Evolutionary conservation across 2,329 filamentous ascomycete species (phyloP).

Genomic region (Fusarium goolgardi): DNA sequence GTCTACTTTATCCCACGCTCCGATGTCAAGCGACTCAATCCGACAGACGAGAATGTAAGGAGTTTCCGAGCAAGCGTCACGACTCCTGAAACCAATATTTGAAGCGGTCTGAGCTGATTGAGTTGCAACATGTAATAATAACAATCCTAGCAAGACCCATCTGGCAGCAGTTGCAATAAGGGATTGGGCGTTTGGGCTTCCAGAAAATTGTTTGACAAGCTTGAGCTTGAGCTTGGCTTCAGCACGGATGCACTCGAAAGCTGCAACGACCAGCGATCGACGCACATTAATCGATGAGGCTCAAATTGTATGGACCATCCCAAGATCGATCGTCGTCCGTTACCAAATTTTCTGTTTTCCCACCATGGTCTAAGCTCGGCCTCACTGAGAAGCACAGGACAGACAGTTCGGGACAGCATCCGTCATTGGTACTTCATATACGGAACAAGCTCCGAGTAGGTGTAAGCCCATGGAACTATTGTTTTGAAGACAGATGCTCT

Average conservation of each 20-base stretch:
- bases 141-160: slow-evolving; percentile 17
- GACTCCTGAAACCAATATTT: slow-evolving; percentile 15
- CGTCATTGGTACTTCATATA: slow-evolving; percentile 17
- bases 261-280: slow-evolving; percentile 19
- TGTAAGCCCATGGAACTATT: slow-evolving; percentile 4
- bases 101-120: slow-evolving; percentile 30
- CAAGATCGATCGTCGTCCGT: slow-evolving; percentile 30
- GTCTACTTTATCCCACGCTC: slow-evolving; percentile 14
- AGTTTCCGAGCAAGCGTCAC: slow-evolving; percentile 15
- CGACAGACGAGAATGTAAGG: slow-evolving; percentile 26
- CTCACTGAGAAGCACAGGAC: neutral
- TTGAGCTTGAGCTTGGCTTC: slow-evolving; percentile 30
- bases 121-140: slow-evolving; percentile 3
- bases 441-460: slow-evolving; percentile 22
- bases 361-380: slow-evolving; percentile 17
- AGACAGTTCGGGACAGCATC: slow-evolving; percentile 5
- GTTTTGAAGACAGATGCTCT: slow-evolving; percentile 13
- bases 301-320: slow-evolving; percentile 28
- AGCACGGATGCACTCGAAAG: slow-evolving; percentile 27
- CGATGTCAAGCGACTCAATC: slow-evolving; percentile 38
- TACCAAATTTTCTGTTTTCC: slow-evolving; percentile 8
- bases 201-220: slow-evolving; percentile 8
- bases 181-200: slow-evolving; percentile 26
- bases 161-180: slow-evolving; percentile 28
- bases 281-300: slow-evolving; percentile 31